Evolutionary conservation across 179 eudicot species (phyloP), one percentile per base, ranked within the genome.

Genomic region (Beta macrorhiza): DNA sequence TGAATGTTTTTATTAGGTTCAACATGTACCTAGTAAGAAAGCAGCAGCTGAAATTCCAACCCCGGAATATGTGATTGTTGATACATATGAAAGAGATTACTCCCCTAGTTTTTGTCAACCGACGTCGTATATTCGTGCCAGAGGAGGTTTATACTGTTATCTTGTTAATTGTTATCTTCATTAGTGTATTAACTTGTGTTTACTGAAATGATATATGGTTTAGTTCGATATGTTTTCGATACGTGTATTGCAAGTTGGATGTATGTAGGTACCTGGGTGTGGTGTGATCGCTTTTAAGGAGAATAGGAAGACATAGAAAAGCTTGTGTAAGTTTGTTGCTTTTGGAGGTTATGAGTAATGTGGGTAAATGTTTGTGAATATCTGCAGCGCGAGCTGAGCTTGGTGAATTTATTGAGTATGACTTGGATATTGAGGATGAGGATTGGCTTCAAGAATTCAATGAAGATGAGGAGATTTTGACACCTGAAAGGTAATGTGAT

Each of bases 361-460:
- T 75, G 53, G 19, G 49, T 53, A 17, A 75, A 19, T 79, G 52
- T 78, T 51, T 83, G 55, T 86, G 74, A 20, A 83, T 81, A 1
- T 80, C 72, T 89, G 83, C 90, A 96, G 99, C 92, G 59, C 92
- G 98, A 77, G 88, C 98, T 71, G 99, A 96, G 89, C 87, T 96
- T 85, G 98, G 99, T 84, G 99, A 96, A 63, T 94, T 94, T 83
- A 87, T 94, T 77, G 99, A 96, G 89, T 96, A 96, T 89, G 99
- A 96, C 85, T 90, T 94, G 77, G 99, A 96, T 85, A 88, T 91
- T 65, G 98, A 96, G 85, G 99, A 96, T 82, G 99, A 96, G 82
- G 98, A 94, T 80, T 96, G 98, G 99, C 93, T 96, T 83, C 87
- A 88, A 71, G 92, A 92, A 79, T 85, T 90, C 82, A 94, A 92